Conservation (phyloP, 441 rosid species). For the Pelargonium cotyledonis region DNA sequence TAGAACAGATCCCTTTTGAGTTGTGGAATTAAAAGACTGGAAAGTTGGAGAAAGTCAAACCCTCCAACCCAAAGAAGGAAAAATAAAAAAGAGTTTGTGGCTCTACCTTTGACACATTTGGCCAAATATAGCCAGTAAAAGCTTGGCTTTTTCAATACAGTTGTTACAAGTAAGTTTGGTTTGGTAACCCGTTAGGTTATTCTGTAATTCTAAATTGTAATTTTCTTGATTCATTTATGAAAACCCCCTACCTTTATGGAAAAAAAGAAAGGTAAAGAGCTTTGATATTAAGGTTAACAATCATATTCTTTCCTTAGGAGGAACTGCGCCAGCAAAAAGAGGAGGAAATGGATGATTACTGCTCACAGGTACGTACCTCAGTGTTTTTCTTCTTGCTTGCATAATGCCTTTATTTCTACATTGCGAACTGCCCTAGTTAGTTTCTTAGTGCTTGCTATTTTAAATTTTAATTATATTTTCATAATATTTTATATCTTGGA, state of each 20-base stretch:
- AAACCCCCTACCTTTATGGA: background rate
- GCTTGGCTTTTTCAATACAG: too few relatives aligned
- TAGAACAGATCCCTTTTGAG: too few relatives aligned
- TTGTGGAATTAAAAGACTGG: too few relatives aligned
- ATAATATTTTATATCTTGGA: background rate
- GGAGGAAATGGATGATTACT: conserved; percentile 96
- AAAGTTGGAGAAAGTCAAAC: too few relatives aligned
- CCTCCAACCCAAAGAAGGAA: too few relatives aligned
- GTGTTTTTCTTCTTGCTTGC: conserved; percentile 17
- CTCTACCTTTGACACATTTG: too few relatives aligned
- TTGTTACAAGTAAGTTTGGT: background rate
- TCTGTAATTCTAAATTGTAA: background rate
- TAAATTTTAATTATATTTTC: background rate
- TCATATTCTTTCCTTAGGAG: conserved; percentile 39
- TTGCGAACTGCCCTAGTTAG: background rate
- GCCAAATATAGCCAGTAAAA: too few relatives aligned
- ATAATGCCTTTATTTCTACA: conserved; percentile 8
- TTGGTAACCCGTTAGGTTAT: background rate
- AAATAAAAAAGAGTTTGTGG: too few relatives aligned
- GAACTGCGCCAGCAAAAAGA: conserved; percentile 84
- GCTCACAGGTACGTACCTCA: conserved; percentile 65
- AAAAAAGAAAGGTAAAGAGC: background rate
- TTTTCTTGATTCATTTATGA: background rate
- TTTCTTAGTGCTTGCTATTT: background rate
- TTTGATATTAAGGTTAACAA: background rate